These are phyloP conservation scores for Xenosphaeropsis pyriputrescens DNA, from an alignment of 2,329 filamentous ascomycete genomes.

Conservation along the genomic window DNA sequence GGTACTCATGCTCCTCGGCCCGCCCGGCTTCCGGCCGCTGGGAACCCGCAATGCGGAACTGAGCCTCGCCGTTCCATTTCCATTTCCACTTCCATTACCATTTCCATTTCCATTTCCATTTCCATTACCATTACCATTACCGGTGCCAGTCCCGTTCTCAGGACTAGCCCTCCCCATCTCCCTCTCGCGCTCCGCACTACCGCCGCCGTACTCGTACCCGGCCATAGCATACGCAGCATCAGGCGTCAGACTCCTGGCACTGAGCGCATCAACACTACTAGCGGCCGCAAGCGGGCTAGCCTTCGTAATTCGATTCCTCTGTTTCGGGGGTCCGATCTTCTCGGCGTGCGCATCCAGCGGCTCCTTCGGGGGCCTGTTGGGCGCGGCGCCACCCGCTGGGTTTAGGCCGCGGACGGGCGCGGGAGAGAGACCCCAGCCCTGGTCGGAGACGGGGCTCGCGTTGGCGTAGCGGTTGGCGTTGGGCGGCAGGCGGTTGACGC, in stretches of 20 bases:
- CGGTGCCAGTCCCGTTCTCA: slow-evolving; percentile 35
- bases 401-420: slow-evolving; percentile 16
- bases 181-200: no score
- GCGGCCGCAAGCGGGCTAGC: slow-evolving; percentile 26
- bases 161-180: no score
- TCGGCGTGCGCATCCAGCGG: slow-evolving; percentile 31
- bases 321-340: slow-evolving; percentile 27
- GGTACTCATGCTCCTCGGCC: slow-evolving; percentile 18
- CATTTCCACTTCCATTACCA: slow-evolving; percentile 3
- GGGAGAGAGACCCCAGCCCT: slow-evolving; percentile 17
- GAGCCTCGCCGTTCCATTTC: not conserved
- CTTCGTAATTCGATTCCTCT: slow-evolving; percentile 36
- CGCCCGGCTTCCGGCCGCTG: slow-evolving; percentile 16
- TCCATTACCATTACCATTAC: not conserved
- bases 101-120: slow-evolving; percentile 1
- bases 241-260: no score
- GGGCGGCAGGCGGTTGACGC: slow-evolving; percentile 32
- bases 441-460: not conserved
- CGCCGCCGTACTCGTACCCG: no score
- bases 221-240: no score
- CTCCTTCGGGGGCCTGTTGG: slow-evolving; percentile 49
- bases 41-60: slow-evolving; percentile 6
- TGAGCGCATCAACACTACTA: no score
- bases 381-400: slow-evolving; percentile 19
- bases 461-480: slow-evolving; percentile 26